Conservation (phyloP, 2,329 filamentous ascomycete species). For the Pseudocercospora ulei region DNA sequence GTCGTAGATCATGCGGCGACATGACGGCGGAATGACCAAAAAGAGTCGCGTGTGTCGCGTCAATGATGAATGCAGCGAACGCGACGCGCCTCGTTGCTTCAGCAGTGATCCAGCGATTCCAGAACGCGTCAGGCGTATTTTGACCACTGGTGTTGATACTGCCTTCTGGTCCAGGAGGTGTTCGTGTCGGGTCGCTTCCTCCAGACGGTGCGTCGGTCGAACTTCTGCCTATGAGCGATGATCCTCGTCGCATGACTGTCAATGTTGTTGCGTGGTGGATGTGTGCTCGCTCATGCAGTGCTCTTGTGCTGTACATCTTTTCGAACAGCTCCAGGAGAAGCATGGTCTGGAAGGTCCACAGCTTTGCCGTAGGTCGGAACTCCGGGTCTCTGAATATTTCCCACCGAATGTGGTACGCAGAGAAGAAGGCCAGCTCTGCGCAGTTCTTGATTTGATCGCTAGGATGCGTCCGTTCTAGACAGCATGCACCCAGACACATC, state of each 20-base stretch:
- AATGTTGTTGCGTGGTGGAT: conserved; percentile 95
- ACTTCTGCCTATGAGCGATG: conserved; percentile 78
- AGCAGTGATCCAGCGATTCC: conserved; percentile 91
- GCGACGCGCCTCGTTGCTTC: conserved; percentile 83
- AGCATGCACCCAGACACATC: conserved; percentile 85
- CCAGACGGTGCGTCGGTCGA: conserved; percentile 75
- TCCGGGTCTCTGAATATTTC: conserved; percentile 87
- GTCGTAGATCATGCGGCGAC: conserved; percentile 89
- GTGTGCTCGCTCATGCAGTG: conserved; percentile 85
- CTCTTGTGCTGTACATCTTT: conserved; percentile 92
- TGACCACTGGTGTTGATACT: conserved; percentile 39
- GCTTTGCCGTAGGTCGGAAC: conserved; percentile 81
- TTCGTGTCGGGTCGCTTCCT: conserved; percentile 47
- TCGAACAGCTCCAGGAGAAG: conserved; percentile 86
- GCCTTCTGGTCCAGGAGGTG: conserved; percentile 41
- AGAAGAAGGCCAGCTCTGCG: conserved; percentile 76
- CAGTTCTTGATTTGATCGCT: conserved; percentile 62
- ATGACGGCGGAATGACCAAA: conserved; percentile 95
- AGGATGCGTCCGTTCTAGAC: conserved; percentile 72
- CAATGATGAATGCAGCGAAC: conserved; percentile 88
- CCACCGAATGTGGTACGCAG: conserved; percentile 90
- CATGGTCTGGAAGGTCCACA: conserved; percentile 92
- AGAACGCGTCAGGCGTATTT: conserved; percentile 76
- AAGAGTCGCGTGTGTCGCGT: conserved; percentile 94
- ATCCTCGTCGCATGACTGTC: conserved; percentile 86